Conservation (phyloP, 768 basidiomycete genomes). For the Lactarius akahatsu region DNA sequence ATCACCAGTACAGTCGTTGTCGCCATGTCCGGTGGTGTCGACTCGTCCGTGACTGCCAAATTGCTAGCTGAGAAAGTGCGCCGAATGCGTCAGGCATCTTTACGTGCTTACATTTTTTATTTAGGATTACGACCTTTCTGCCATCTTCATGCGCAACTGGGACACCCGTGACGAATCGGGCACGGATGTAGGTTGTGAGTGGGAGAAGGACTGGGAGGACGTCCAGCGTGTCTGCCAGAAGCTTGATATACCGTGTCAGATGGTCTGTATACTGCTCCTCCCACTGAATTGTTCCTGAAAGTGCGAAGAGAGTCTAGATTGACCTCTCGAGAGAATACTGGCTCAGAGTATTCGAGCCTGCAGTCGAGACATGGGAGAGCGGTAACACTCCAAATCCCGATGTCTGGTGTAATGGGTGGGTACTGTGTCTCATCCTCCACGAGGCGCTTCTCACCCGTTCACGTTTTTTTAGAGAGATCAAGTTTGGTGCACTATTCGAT, state of each 20-base stretch:
- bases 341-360: conserved; percentile 87
- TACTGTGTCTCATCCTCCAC: conserved; percentile 38
- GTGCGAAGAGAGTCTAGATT: conserved; percentile 46
- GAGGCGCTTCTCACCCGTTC: neutral
- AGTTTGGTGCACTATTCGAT: conserved; percentile 83
- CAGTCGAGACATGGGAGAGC: conserved; percentile 69
- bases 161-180: conserved; percentile 80
- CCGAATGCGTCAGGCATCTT: neutral
- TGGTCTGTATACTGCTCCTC: conserved; percentile 49
- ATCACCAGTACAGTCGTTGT: conserved; percentile 62
- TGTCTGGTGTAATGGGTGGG: conserved; percentile 88
- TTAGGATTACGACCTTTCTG: conserved; percentile 79
- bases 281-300: neutral
- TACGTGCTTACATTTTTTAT: neutral
- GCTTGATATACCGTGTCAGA: conserved; percentile 67
- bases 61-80: conserved; percentile 66
- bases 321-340: conserved; percentile 92
- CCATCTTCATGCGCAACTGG: conserved; percentile 97
- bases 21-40: conserved; percentile 95
- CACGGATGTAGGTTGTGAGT: conserved; percentile 83
- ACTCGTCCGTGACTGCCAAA: conserved; percentile 86
- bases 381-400: conserved; percentile 93
- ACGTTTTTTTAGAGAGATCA: conserved; percentile 64
- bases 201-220: conserved; percentile 95
- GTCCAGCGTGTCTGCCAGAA: conserved; percentile 76